A percentile compares a stretch with the other conserved stretches of the same genome.
Evolutionary conservation across 78 protist genomes (phyloP).

Genomic region (Polysphondylium violaceum): DNA sequence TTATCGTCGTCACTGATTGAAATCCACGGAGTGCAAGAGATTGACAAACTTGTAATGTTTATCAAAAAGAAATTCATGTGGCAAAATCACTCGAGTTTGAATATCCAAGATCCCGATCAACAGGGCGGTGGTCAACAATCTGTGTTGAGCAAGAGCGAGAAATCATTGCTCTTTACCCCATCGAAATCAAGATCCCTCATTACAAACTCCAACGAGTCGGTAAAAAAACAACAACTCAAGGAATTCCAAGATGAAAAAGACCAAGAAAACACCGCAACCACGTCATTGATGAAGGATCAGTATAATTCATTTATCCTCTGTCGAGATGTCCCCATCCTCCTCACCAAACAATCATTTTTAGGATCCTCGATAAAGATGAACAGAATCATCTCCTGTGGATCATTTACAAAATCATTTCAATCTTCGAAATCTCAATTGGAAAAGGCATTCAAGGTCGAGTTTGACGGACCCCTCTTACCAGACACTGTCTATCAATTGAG

Average conservation of each 20-base stretch:
- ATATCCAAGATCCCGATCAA: not conserved
- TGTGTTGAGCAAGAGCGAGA: not conserved
- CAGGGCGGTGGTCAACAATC: not conserved
- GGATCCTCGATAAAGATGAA: conserved; percentile 24
- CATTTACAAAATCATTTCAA: conserved; percentile 11
- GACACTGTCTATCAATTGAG: not conserved
- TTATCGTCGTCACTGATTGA: conserved; percentile 26
- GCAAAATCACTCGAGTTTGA: not conserved
- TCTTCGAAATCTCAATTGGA: not conserved
- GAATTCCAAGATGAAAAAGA: too few species aligned
- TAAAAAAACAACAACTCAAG: not conserved
- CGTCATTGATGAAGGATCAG: not conserved
- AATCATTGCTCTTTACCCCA: conserved; percentile 10
- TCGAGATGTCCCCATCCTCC: conserved; percentile 37
- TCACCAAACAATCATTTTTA: conserved; percentile 20
- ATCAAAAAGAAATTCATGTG: conserved; percentile 16
- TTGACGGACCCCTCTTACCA: conserved; percentile 63
- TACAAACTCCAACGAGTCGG: not conserved
- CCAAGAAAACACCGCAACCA: not conserved
- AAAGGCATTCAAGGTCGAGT: conserved; percentile 27
- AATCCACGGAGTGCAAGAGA: not conserved
- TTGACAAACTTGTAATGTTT: conserved; percentile 6
- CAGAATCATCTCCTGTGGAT: conserved; percentile 19
- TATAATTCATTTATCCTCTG: conserved; percentile 2
- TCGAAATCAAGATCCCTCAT: conserved; percentile 19